These are phyloP conservation scores for Rubroshorea leprosula DNA, from an alignment of 345 rosid species.

Conservation along the genomic window DNA sequence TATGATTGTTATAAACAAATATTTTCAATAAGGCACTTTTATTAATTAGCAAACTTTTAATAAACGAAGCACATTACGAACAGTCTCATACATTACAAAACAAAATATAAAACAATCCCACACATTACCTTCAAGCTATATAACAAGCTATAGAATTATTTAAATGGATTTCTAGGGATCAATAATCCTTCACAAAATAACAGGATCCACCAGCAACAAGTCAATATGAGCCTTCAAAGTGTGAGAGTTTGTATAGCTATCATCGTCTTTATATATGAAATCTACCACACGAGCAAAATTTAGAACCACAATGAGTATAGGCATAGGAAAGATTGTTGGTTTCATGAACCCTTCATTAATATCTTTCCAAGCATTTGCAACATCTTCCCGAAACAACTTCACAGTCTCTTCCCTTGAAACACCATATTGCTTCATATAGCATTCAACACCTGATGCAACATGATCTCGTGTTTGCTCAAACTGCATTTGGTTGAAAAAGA, in stretches of 20 bases:
- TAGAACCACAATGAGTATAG: background rate
- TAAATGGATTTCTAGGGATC: background rate
- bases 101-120: too few relatives aligned
- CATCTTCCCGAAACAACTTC: background rate
- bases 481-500: background rate
- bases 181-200: too few relatives aligned
- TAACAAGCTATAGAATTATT: too few relatives aligned
- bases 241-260: background rate
- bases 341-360: slow-evolving; percentile 1
- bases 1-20: too few relatives aligned
- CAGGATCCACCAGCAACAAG: background rate
- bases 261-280: background rate
- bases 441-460: slow-evolving; percentile 10
- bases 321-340: slow-evolving; percentile 1
- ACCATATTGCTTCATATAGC: too few relatives aligned
- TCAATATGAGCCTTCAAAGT: background rate
- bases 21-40: too few relatives aligned
- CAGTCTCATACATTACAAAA: too few relatives aligned
- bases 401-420: too few relatives aligned
- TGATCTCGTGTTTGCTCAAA: slow-evolving; percentile 8
- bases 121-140: too few relatives aligned
- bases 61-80: too few relatives aligned
- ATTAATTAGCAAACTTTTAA: too few relatives aligned
- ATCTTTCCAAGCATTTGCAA: slow-evolving; percentile 4
- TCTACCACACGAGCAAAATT: slow-evolving; percentile 5